Evolutionary conservation across 2,329 filamentous ascomycete genomes (phyloP), one percentile per base, ranked within the genome.

Genomic region (Dothideomycetes sp.): DNA sequence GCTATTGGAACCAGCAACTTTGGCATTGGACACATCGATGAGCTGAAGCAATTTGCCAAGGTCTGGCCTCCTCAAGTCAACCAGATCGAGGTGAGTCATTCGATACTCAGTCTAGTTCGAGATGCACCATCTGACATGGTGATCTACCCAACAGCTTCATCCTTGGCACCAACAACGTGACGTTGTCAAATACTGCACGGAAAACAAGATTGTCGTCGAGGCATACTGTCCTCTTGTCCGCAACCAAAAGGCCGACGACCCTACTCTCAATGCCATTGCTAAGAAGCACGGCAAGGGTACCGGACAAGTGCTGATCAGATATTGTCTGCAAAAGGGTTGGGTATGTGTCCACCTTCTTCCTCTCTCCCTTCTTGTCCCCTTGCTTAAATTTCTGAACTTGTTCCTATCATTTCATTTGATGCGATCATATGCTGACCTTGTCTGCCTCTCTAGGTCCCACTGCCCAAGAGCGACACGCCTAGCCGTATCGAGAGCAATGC

Each of bases 221-320:
- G 77, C 77, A 4, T 81, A 81, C 59, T 79, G 73, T 31, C 77
- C 78, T 3, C 69, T 81, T 16, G 77, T 79, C n/a, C 66, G 75
- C 33, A 87, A 84, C 41, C 65, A 81, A 62, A 79, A 85, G 48
- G 77, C 79, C 46, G 75, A 79, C 31, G 81, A 93, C 47, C 64
- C 73, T 46, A 74, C 72, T 10, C 64, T 91, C 22, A 69, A 72
- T 43, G 66, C 66, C 11, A 61, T 93, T 41, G 75, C 79, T 1
- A 66, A 79, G 51, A 88, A 86, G 63, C 75, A 91, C 57, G 69
- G 68, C 47, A 87, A 81, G 63, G 75, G 75, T 5, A 75, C 81
- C 43, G 81, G 83, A 8, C 87, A 94, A 67, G 64, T 94, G 8
- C 60, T 94, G 52, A 63, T 94, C 36, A 72, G 86, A 46, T 94